These are phyloP conservation scores for Juncus inflexus DNA, from an alignment of 176 grass and related monocot genomes.

Conservation along the genomic window DNA sequence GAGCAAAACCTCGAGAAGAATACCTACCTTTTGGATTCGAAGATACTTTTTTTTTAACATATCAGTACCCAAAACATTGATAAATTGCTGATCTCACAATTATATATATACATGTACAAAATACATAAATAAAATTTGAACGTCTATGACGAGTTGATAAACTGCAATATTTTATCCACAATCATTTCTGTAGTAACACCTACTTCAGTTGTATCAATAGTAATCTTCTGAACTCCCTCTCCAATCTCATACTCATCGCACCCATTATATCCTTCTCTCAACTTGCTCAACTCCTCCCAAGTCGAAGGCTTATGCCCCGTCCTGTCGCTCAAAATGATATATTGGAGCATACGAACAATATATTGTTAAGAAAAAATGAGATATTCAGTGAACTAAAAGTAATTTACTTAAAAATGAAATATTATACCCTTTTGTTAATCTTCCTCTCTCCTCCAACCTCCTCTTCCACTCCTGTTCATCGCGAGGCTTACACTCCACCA, in stretches of 20 bases:
- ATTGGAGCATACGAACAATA: too few species aligned
- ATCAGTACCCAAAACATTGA: too few species aligned
- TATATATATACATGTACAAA: too few species aligned
- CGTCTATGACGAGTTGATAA: conserved; percentile 34
- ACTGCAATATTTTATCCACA: conserved; percentile 32
- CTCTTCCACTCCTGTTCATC: conserved; percentile 51
- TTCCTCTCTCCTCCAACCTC: conserved; percentile 52
- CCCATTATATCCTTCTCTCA: conserved; percentile 59
- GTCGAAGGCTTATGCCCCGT: conserved; percentile 73
- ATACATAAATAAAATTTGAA: too few species aligned
- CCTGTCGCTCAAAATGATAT: background rate
- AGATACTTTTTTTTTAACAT: too few species aligned
- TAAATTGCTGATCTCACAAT: too few species aligned
- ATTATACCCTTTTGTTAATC: background rate
- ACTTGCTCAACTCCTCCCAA: conserved; percentile 50
- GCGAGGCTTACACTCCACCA: conserved; percentile 59
- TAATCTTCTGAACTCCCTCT: conserved; percentile 41
- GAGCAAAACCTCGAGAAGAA: too few species aligned
- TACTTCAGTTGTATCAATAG: conserved; percentile 60
- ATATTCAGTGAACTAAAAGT: too few species aligned
- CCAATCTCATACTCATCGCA: conserved; percentile 58
- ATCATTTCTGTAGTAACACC: background rate
- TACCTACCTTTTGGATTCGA: too few species aligned
- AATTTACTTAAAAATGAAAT: too few species aligned
- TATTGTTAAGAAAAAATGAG: too few species aligned